phyloP scores from a whole-genome alignment of 306 rosid genomes.

The Cicer bijugum region DNA sequence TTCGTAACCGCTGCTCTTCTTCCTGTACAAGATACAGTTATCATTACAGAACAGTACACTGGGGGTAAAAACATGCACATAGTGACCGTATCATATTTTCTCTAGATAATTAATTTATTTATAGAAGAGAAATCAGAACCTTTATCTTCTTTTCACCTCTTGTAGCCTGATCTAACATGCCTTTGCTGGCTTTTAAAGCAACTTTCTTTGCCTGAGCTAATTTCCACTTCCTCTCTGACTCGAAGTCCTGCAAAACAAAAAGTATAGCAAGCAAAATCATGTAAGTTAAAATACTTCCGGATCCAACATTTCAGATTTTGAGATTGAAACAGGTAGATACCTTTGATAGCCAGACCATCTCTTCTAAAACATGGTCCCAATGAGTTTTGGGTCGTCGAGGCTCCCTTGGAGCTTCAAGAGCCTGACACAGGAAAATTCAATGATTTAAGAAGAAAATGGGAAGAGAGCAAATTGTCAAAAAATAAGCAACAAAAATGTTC shows the following conservation, averaged over 20 bases:
- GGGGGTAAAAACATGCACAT: constrained; percentile 10
- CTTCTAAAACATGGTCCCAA: constrained; percentile 99
- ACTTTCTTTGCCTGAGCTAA: constrained; percentile 91
- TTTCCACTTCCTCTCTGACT: constrained; percentile 98
- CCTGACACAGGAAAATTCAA: constrained; percentile 56
- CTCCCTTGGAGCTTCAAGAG: constrained; percentile 88
- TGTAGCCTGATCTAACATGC: constrained; percentile 95
- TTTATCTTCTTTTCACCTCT: constrained; percentile 96
- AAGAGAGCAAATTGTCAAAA: constrained; percentile 28
- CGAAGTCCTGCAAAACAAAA: constrained; percentile 75
- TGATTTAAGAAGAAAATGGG: constrained; percentile 38
- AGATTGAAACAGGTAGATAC: constrained; percentile 50
- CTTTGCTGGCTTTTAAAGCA: constrained; percentile 93
- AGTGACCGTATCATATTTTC: constrained; percentile 31
- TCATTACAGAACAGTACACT: constrained; percentile 35
- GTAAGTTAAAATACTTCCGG: not conserved
- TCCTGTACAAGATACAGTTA: constrained; percentile 62
- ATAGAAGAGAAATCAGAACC: constrained; percentile 63
- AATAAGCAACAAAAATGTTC: constrained; percentile 12
- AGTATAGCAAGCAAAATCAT: constrained; percentile 44
- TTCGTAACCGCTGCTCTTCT: constrained; percentile 88
- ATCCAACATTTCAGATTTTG: constrained; percentile 29
- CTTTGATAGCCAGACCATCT: constrained; percentile 98
- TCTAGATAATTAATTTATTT: constrained; percentile 29
- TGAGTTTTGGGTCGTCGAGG: constrained; percentile 88